Conservation (phyloP, 164 flowering plant species). For the Vitis cinerea region DNA sequence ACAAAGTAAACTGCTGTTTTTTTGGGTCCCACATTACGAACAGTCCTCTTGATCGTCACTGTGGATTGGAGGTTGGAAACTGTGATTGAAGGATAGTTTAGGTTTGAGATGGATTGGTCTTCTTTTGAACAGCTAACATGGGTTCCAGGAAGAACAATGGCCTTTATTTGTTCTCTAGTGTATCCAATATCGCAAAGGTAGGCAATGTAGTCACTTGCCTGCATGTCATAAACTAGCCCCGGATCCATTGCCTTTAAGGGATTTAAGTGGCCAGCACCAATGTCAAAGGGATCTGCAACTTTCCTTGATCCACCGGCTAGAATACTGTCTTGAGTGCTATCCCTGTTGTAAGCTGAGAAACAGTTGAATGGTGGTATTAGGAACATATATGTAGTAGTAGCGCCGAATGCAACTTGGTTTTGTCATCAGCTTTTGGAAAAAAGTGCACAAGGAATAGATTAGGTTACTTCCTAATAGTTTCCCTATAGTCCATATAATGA, state of each 20-base stretch:
- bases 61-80: conserved; percentile 39
- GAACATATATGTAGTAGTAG: not conserved
- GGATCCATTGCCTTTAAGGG: conserved; percentile 71
- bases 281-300: conserved; percentile 51
- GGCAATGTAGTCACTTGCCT: conserved; percentile 43
- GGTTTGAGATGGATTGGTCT: conserved; percentile 15
- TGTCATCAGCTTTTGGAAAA: too few relatives aligned
- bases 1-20: conserved; percentile 39
- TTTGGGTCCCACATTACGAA: conserved; percentile 44
- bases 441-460: too few relatives aligned
- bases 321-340: conserved; percentile 38
- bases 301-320: conserved; percentile 50
- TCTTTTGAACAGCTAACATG: conserved; percentile 23
- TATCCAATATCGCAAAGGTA: conserved; percentile 65
- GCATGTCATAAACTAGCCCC: conserved; percentile 64
- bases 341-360: conserved; percentile 50
- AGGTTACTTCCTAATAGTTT: too few relatives aligned
- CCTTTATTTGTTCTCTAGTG: conserved; percentile 35
- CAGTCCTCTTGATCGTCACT: conserved; percentile 48
- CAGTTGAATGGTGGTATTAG: not conserved
- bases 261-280: conserved; percentile 71
- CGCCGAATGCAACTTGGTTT: too few relatives aligned
- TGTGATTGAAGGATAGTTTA: conserved; percentile 64
- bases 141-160: conserved; percentile 22
- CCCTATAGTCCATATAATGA: too few relatives aligned